phyloP scores from a whole-genome alignment of 371 early-diverging fungal species.

The Rhizopus delemar region DNA sequence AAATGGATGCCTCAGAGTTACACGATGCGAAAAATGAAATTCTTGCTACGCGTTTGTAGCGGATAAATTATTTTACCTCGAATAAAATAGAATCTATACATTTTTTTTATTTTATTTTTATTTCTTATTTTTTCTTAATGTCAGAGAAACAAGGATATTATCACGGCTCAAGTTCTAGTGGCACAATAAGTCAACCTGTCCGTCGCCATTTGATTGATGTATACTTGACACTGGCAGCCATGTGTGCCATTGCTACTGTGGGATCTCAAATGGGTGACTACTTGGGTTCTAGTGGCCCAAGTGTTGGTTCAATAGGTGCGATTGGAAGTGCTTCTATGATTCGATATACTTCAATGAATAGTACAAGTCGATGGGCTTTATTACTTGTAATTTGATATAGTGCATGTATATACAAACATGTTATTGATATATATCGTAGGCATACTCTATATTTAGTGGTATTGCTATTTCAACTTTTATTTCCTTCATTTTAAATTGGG shows the following conservation, averaged over 20 bases:
- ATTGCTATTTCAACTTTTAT: conserved; percentile 35
- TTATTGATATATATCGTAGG: conserved; percentile 15
- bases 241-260: conserved; percentile 49
- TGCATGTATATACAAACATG: not conserved
- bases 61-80: not conserved
- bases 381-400: conserved; percentile 25
- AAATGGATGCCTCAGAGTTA: conserved; percentile 43
- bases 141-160: conserved; percentile 19
- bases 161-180: not conserved
- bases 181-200: conserved; percentile 40
- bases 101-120: too few species aligned
- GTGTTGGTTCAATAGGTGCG: conserved; percentile 23
- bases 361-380: conserved; percentile 34
- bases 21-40: conserved; percentile 48
- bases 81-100: too few species aligned
- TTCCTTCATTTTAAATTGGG: conserved; percentile 29
- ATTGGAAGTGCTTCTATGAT: conserved; percentile 33
- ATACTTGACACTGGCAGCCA: conserved; percentile 53
- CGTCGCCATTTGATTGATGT: conserved; percentile 51
- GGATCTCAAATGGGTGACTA: conserved; percentile 29
- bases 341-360: conserved; percentile 22
- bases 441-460: conserved; percentile 45
- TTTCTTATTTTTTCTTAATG: conserved; percentile 13
- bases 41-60: conserved; percentile 33
- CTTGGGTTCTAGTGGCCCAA: conserved; percentile 14